Conservation (phyloP, 805 yeast species). For the Lipomyces chichibuensis region DNA sequence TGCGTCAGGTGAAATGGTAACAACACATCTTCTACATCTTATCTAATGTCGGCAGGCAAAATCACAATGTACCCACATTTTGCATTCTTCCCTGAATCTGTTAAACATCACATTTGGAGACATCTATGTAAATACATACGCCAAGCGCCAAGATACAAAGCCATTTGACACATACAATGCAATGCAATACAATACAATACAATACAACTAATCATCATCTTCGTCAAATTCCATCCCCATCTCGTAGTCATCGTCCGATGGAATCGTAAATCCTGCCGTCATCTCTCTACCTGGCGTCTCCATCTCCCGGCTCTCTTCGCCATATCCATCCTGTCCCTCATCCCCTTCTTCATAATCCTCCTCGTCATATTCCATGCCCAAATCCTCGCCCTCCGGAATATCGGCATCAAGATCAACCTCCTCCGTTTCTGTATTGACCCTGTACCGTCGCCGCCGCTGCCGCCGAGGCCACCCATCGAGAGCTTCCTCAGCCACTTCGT, state of each 20-base stretch:
- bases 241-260: constrained; percentile 29
- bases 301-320: background rate
- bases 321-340: background rate
- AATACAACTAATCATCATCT: background rate
- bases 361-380: constrained; percentile 24
- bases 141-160: background rate
- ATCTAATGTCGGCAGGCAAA: too few relatives aligned
- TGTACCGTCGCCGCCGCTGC: constrained; percentile 38
- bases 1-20: too few relatives aligned
- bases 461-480: constrained; percentile 33
- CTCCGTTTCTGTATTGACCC: constrained; percentile 26
- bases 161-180: background rate
- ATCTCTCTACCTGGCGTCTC: background rate
- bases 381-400: constrained; percentile 44
- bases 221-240: constrained; percentile 32
- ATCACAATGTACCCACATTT: too few relatives aligned
- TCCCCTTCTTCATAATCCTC: constrained; percentile 25
- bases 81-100: background rate
- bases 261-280: constrained; percentile 3
- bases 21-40: too few relatives aligned
- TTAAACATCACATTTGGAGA: background rate
- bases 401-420: constrained; percentile 37
- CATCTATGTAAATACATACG: background rate
- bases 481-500: constrained; percentile 34
- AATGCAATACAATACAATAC: background rate